phyloP scores from a whole-genome alignment of 225 moss, liverwort and hornwort genomes.

The Sphagnum tenellum region DNA sequence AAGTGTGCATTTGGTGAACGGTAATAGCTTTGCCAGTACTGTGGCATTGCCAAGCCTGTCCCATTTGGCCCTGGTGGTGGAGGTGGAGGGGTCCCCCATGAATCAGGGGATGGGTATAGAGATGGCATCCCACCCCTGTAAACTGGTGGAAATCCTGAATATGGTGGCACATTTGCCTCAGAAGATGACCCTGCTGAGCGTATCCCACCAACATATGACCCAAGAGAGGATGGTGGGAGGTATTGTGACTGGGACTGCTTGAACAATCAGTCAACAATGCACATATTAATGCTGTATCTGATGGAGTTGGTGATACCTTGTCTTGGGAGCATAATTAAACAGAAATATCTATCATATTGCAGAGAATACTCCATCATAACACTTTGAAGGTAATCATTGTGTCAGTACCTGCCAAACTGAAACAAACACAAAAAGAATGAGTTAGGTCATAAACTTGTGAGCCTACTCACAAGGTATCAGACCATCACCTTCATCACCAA shows the following conservation, averaged over 20 bases:
- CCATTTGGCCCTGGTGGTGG: constrained; percentile 78
- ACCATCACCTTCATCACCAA: too few species aligned
- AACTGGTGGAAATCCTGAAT: constrained; percentile 74
- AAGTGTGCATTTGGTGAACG: constrained; percentile 67
- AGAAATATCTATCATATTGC: too few species aligned
- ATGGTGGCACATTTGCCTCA: constrained; percentile 76
- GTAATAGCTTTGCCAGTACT: constrained; percentile 98
- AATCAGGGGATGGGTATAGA: constrained; percentile 67
- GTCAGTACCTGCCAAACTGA: too few species aligned
- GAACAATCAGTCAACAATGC: constrained; percentile 1
- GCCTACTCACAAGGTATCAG: too few species aligned
- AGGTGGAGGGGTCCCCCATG: constrained; percentile 86
- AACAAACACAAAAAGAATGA: too few species aligned
- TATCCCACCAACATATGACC: constrained; percentile 55
- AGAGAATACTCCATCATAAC: too few species aligned
- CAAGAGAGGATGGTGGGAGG: constrained; percentile 63
- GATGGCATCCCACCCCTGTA: constrained; percentile 67
- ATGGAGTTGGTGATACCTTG: too few species aligned
- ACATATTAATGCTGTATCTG: too few species aligned
- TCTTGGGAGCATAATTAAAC: too few species aligned
- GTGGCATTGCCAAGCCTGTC: constrained; percentile 71
- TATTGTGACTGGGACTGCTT: constrained; percentile 77
- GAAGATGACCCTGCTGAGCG: constrained; percentile 58
- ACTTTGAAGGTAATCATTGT: too few species aligned
- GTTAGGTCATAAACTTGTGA: too few species aligned